Evolutionary conservation across 108 stramenopile genomes (phyloP), one percentile per base, ranked within the genome.

Genomic region (Conticribra weissflogii): DNA sequence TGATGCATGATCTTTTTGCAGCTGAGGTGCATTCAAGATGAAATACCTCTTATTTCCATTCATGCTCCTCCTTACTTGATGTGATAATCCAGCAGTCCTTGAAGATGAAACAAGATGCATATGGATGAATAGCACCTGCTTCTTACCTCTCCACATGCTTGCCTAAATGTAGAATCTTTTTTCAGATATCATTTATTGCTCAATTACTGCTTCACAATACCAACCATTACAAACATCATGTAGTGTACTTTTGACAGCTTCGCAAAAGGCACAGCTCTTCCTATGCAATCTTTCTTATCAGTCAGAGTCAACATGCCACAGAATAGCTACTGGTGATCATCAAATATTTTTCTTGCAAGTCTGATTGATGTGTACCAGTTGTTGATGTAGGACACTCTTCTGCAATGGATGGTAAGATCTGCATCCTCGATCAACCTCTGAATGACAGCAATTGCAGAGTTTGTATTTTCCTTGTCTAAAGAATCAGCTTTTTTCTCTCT

Each of bases 221-320:
- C 61, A 72, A 17, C 71, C 60, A n/a, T 59, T 30, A 1, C 36
- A 15, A 17, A 72, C 34, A 44, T 14, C 4, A 32, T 72, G 27
- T 1, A 7, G 2, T 3, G 60, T 53, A 0, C 71, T 53, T 24
- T 62, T 62, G 71, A 63, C 33, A 72, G 31, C 25, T 54, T 72
- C 3, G 15, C 18, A 62, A 63, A 72, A 19, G 30, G 71, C 27
- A 72, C 17, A 33, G 62, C 71, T 3, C 36, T 1, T 27, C 53
- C 71, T 0, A 5, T 0, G 3, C 45, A 19, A 2, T 51, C 12
- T 9, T 54, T 62, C 60, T 63, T 68, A 3, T 72, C 52, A 30
- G 71, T 59, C n/a, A 61, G 52, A 34, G 51, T 54, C 15, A 63
- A 23, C 23, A 52, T 72, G 4, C 71, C 71, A 41, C 30, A 19